Evolutionary conservation across 352 stramenopile genomes (phyloP), one percentile per base, ranked within the genome.

Genomic region (Pythium oligandrum): DNA sequence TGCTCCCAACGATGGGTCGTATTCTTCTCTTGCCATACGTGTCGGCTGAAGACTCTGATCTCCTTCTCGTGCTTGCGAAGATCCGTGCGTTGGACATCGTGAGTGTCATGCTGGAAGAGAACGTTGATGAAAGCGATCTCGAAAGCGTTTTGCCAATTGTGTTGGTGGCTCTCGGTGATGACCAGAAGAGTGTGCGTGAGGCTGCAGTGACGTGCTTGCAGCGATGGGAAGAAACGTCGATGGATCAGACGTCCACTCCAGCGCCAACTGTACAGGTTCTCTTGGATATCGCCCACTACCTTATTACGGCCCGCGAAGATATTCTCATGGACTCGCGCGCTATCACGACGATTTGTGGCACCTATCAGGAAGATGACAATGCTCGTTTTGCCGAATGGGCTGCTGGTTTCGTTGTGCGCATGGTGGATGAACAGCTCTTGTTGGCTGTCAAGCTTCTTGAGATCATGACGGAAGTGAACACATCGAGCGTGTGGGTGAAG

Each of bases 291-390:
- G 62, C 62, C 3, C 33, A 48, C 4, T 83, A 74, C n/a, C 62
- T 95, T 2, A 12, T 91, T 8, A 50, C 80, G 9, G 76, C 76
- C 11, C 87, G 87, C 48, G 63, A 83, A 37, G 84, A 95, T 51
- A 86, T 95, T 35, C 4, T 75, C 31, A 91, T 93, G 80, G 84
- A 95, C 61, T 57, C 56, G 6, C 68, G 68, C 45, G 82, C 83
- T 4, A 60, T 90, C 2, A 34, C 62, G 37, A 68, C 71, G 6
- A 65, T 90, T 34, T 88, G 71, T 50, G 74, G 73, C 26, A 68
- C 63, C 33, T 83, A 78, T 50, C 55, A 66, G 33, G 51, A 51
- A 70, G 37, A 56, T 9, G 38, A 63, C 31, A 39, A 17, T 1
- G 33, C 32, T 1, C 38, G 37, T 0, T 64, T 64, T 26, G 55